phyloP scores from a whole-genome alignment of 805 yeast genomes.

The Nakazawaea siamensis region DNA sequence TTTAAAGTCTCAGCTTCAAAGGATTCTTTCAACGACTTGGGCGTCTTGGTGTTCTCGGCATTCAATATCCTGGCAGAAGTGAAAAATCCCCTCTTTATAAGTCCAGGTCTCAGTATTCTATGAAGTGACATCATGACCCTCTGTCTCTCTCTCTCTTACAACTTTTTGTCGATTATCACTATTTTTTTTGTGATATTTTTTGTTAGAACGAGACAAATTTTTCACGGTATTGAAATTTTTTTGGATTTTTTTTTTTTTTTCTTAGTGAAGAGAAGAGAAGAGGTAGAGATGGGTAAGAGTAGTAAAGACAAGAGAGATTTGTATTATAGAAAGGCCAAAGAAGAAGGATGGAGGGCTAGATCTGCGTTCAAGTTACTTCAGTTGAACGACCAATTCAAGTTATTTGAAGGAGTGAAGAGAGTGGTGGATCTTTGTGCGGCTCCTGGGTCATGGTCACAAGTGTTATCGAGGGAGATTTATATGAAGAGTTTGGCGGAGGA shows the following conservation, averaged over 20 bases:
- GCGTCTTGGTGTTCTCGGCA: no score
- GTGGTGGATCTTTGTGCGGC: slow-evolving; percentile 98
- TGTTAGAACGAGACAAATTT: no score
- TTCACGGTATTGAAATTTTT: no score
- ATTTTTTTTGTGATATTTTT: no score
- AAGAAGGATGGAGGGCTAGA: slow-evolving; percentile 96
- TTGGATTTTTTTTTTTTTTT: no score
- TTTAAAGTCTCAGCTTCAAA: slow-evolving; percentile 2
- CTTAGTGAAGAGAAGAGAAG: no score
- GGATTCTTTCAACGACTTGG: background rate
- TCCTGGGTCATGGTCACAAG: slow-evolving; percentile 98
- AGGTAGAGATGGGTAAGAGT: slow-evolving; percentile 97
- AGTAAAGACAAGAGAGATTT: slow-evolving; percentile 92
- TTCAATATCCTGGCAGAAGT: no score
- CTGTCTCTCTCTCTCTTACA: no score
- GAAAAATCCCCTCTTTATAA: no score
- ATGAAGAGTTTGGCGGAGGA: slow-evolving; percentile 24
- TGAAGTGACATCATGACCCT: no score
- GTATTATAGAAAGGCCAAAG: slow-evolving; percentile 90
- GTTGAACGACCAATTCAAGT: slow-evolving; percentile 81
- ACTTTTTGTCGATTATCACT: no score
- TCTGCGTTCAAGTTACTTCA: slow-evolving; percentile 93
- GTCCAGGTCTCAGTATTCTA: no score
- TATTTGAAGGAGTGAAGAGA: slow-evolving; percentile 62
- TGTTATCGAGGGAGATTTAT: slow-evolving; percentile 63